phyloP scores from a whole-genome alignment of 1,284 basidiomycete species.

The Xerocomus cyaneibrunnescens region DNA sequence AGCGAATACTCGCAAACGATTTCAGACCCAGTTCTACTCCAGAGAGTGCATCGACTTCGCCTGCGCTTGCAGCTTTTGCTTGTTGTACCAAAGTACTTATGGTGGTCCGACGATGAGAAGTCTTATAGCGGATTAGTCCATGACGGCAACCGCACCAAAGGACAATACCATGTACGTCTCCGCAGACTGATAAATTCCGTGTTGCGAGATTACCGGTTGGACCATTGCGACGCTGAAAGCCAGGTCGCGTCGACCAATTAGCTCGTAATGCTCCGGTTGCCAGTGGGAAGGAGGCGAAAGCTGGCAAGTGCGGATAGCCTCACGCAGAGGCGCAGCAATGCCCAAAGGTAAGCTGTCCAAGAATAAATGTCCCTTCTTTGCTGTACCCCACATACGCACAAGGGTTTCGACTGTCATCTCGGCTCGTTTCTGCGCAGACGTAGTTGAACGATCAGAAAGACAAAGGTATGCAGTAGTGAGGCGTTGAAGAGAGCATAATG shows the following conservation, averaged over 20 bases:
- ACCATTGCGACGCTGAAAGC: constrained; percentile 42
- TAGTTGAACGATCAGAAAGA: constrained; percentile 51
- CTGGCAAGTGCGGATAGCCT: constrained; percentile 82
- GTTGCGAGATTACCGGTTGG: constrained; percentile 32
- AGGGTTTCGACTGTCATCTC: constrained; percentile 63
- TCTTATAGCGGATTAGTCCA: constrained; percentile 32
- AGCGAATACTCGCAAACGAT: constrained; percentile 79
- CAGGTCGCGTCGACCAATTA: constrained; percentile 82
- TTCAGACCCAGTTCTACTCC: constrained; percentile 71
- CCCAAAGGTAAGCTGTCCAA: constrained; percentile 66
- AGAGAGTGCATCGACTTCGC: constrained; percentile 55
- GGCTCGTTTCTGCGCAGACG: constrained; percentile 58
- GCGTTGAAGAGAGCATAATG: constrained; percentile 49
- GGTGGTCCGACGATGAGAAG: constrained; percentile 45
- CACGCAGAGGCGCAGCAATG: constrained; percentile 76
- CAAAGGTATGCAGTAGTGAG: constrained; percentile 55
- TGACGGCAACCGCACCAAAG: constrained; percentile 2
- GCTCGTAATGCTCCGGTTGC: constrained; percentile 67
- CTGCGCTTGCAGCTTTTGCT: constrained; percentile 48
- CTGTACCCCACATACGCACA: constrained; percentile 49
- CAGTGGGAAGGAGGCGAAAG: constrained; percentile 72
- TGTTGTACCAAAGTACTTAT: constrained; percentile 52
- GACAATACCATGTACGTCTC: constrained; percentile 48
- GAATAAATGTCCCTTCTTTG: constrained; percentile 41
- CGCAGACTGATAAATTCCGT: constrained; percentile 32